Base-by-base conservation (phyloP, 352 stramenopile species). In the Ophiocytium majus region DNA sequence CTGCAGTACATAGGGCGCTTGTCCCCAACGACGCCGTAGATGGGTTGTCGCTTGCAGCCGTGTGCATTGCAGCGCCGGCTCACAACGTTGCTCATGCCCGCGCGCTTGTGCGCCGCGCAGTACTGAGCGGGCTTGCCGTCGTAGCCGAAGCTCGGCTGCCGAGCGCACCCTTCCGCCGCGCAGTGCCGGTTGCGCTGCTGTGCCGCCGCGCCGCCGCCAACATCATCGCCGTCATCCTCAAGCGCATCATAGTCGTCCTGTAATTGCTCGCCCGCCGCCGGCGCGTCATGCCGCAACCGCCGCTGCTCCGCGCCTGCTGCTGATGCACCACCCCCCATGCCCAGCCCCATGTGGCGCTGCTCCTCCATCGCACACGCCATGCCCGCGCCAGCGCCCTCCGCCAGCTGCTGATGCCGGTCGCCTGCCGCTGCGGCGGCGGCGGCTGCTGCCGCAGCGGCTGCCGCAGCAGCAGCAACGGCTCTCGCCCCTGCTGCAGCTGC, bases 81-180 rank as follows among this genome's bases (percentile, higher is more conserved):
- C 10, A 89, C 86, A 9, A 89, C 86, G 37, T 89, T 82, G 33
- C 83, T 76, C 83, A 86, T 86, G 23, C 86, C 86, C 31, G 85
- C 78, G 33, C 50, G 32, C 66, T 89, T 89, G 83, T 89, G 86
- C 23, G 83, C 71, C 49, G 86, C 86, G 76, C 86, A 89, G 43
- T 79, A 89, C 63, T 76, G 81, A 14, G 86, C 79, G 49, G 75
- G 74, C 63, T 85, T 83, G 0, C 86, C 86, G 50, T 89, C 86
- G 50, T 86, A 87, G 17, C 86, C 86, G 50, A 86, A 89, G 79
- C 83, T 88, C 0, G 86, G 86, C 57, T 88, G 86, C 33, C 83
- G 83, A 75, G 81, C 85, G 82, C 86, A 89, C 19, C 49, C 80
- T 10, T 82, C 50, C 17, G 71, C 80, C 14, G 76, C 49, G 83